Percentiles rank a stretch among this genome's conserved stretches.
Evolutionary conservation across 1,284 basidiomycete species (phyloP).

Genomic region (Wallemia ichthyophaga): DNA sequence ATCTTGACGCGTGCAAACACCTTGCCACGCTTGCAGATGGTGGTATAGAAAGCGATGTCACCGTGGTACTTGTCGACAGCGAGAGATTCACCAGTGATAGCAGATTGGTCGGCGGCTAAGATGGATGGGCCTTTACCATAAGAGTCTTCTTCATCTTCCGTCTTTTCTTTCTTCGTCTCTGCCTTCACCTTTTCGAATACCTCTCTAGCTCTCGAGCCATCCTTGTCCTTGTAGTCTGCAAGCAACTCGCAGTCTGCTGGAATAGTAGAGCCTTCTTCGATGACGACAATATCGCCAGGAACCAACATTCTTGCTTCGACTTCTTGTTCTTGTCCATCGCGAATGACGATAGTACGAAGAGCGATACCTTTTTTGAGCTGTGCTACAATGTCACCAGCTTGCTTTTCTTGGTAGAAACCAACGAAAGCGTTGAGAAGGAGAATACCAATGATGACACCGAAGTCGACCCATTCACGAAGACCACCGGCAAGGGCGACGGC

Average conservation of each 20-base stretch:
- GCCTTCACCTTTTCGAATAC: slow-evolving; percentile 7
- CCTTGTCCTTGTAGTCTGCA: slow-evolving; percentile 13
- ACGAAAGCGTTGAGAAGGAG: slow-evolving; percentile 84
- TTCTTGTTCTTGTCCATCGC: slow-evolving; percentile 50
- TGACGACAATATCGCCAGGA: slow-evolving; percentile 65
- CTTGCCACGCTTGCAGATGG: slow-evolving; percentile 90
- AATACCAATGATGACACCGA: slow-evolving; percentile 77
- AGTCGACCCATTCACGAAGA: slow-evolving; percentile 91
- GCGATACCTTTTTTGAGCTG: slow-evolving; percentile 97
- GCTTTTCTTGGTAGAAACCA: slow-evolving; percentile 91
- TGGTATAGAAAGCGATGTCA: slow-evolving; percentile 88
- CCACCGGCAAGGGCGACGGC: slow-evolving; percentile 87
- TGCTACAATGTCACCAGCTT: slow-evolving; percentile 93
- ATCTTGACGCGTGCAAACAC: slow-evolving; percentile 90
- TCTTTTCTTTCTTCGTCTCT: slow-evolving; percentile 5
- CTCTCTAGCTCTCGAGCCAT: slow-evolving; percentile 14
- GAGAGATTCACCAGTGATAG: slow-evolving; percentile 80
- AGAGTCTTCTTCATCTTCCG: slow-evolving; percentile 16
- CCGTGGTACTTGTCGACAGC: slow-evolving; percentile 66
- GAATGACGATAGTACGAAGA: slow-evolving; percentile 77
- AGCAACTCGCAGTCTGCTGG: slow-evolving; percentile 2
- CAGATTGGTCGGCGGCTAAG: slow-evolving; percentile 63
- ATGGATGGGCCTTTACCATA: slow-evolving; percentile 22
- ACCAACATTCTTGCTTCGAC: slow-evolving; percentile 66
- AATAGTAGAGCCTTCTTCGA: background rate